Conservation (phyloP, 176 grass and related monocot genomes). For the Aegilops longissima region DNA sequence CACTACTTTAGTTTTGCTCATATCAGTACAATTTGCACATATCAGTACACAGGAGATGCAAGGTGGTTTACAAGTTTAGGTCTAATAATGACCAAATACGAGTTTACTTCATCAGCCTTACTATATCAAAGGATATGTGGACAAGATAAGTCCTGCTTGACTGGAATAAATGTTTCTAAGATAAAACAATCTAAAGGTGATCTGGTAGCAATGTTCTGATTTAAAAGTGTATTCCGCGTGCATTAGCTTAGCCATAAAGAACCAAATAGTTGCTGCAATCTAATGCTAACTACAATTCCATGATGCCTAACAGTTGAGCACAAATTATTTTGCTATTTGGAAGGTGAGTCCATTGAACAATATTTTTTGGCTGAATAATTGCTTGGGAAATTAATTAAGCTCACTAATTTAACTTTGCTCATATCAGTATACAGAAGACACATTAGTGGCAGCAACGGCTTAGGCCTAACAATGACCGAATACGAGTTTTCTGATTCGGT, state of each 20-base stretch:
- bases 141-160: background rate
- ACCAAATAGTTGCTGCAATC: background rate
- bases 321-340: no score
- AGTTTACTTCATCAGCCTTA: background rate
- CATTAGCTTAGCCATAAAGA: background rate
- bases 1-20: no score
- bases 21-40: no score
- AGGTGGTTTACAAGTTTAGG: no score
- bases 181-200: background rate
- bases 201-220: background rate
- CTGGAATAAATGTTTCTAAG: background rate
- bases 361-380: background rate
- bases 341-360: no score
- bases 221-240: background rate
- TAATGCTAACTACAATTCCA: background rate
- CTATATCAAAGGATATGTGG: background rate
- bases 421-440: background rate
- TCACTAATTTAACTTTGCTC: background rate
- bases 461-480: background rate
- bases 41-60: no score
- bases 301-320: background rate
- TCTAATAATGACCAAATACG: background rate
- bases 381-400: background rate
- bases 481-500: background rate
- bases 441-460: background rate